These are phyloP conservation scores for Xylariales sp. DNA, from an alignment of 2,329 filamentous ascomycete species.

Conservation along the genomic window DNA sequence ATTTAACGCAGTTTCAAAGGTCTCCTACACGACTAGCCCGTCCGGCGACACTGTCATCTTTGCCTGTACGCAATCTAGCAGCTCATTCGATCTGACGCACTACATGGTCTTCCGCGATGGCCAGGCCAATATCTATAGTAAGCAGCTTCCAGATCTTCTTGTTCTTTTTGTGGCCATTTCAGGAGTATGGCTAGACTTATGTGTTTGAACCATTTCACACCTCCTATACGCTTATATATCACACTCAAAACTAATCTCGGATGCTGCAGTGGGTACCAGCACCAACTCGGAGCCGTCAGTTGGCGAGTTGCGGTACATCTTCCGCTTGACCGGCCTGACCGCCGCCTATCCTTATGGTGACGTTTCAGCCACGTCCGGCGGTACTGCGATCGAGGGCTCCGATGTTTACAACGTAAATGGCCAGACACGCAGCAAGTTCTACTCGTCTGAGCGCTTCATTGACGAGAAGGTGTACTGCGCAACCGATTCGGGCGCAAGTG, in stretches of 20 bases:
- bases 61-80: constrained; percentile 62
- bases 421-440: constrained; percentile 72
- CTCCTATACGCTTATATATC: background rate
- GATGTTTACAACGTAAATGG: constrained; percentile 62
- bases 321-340: constrained; percentile 50
- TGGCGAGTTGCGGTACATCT: constrained; percentile 66
- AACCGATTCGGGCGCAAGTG: constrained; percentile 46
- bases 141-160: background rate
- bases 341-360: constrained; percentile 56
- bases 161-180: background rate
- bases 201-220: background rate
- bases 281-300: constrained; percentile 59
- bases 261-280: constrained; percentile 59
- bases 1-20: constrained; percentile 53
- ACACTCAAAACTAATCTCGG: background rate
- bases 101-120: constrained; percentile 64
- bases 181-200: background rate
- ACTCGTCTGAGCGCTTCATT: constrained; percentile 70
- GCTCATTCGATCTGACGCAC: constrained; percentile 59
- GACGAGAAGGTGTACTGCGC: constrained; percentile 68
- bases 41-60: constrained; percentile 63
- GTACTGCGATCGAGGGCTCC: constrained; percentile 60
- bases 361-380: constrained; percentile 60
- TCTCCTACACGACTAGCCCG: constrained; percentile 40
- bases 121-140: constrained; percentile 59